Percentiles rank a stretch among this genome's conserved stretches.
Evolutionary conservation across 1,284 basidiomycete species (phyloP).

Genomic region (Neonothopanus nambi): DNA sequence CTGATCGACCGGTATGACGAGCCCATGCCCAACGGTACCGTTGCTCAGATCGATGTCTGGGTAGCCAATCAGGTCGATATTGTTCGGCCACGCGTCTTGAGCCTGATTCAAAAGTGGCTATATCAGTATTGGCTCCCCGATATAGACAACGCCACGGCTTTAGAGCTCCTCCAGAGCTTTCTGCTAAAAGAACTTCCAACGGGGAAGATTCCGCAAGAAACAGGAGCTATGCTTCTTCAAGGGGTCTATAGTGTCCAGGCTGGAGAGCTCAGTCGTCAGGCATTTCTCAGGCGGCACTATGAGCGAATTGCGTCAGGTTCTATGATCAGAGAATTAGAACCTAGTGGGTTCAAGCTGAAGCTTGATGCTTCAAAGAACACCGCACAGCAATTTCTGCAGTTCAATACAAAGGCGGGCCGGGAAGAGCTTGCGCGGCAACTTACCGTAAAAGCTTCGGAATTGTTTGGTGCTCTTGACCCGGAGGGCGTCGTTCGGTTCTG

Average conservation of each 20-base stretch:
- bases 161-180: constrained; percentile 40
- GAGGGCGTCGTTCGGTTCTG: constrained; percentile 40
- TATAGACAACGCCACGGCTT: constrained; percentile 36
- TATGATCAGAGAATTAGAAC: not conserved
- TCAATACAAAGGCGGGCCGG: constrained; percentile 35
- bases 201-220: constrained; percentile 30
- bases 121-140: constrained; percentile 71
- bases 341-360: constrained; percentile 18
- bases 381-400: constrained; percentile 27
- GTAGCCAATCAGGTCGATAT: constrained; percentile 27
- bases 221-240: constrained; percentile 24
- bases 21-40: constrained; percentile 23
- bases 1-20: constrained; percentile 64
- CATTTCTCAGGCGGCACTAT: not conserved
- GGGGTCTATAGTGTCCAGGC: constrained; percentile 10
- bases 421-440: constrained; percentile 44
- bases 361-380: constrained; percentile 23
- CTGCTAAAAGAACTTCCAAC: constrained; percentile 24
- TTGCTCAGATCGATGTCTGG: constrained; percentile 48
- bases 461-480: constrained; percentile 40
- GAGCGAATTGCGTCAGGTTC: not conserved
- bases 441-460: constrained; percentile 36
- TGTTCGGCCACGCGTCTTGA: constrained; percentile 65
- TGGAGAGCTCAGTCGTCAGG: not conserved
- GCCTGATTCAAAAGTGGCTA: constrained; percentile 74